A percentile compares a stretch with the other conserved stretches of the same genome.
Evolutionary conservation across 192 early-diverging fungal species (phyloP).

Genomic region (Coemansia sp.): DNA sequence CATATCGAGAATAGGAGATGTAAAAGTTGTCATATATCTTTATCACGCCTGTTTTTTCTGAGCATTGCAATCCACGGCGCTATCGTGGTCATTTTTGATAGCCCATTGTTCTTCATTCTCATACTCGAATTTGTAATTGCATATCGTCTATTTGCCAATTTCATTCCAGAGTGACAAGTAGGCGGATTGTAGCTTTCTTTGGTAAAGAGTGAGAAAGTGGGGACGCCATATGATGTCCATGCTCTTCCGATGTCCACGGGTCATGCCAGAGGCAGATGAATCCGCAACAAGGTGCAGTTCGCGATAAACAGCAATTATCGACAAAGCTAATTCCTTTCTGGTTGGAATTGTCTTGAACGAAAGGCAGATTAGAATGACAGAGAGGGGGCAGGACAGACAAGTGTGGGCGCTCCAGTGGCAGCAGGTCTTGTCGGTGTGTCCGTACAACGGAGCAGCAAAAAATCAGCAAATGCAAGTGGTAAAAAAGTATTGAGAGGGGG

Average conservation of each 20-base stretch:
- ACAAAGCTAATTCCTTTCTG: not conserved
- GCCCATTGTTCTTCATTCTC: slow-evolving; percentile 2
- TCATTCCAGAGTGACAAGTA: not conserved
- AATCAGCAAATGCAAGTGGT: not conserved
- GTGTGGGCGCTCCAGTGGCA: not conserved
- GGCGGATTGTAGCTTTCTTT: not conserved
- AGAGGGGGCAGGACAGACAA: not conserved
- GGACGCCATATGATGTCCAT: slow-evolving; percentile 6
- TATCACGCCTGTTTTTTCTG: not conserved
- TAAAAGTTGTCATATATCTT: not conserved
- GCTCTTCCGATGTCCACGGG: not conserved
- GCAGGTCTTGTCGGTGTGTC: not conserved
- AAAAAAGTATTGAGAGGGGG: not conserved
- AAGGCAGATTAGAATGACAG: not conserved
- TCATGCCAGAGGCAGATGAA: slow-evolving; percentile 8
- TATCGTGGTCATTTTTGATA: not conserved
- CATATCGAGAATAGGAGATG: not conserved
- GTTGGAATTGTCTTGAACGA: not conserved
- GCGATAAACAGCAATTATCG: not conserved
- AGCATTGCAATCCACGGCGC: not conserved
- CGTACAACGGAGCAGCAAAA: not conserved
- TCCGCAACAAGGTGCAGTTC: slow-evolving; percentile 1
- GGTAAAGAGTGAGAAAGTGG: not conserved
- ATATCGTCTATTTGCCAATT: not conserved
- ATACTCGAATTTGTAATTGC: not conserved